Base-by-base conservation (phyloP, 1,139 yeast species). In the Taphrina betulina region DNA sequence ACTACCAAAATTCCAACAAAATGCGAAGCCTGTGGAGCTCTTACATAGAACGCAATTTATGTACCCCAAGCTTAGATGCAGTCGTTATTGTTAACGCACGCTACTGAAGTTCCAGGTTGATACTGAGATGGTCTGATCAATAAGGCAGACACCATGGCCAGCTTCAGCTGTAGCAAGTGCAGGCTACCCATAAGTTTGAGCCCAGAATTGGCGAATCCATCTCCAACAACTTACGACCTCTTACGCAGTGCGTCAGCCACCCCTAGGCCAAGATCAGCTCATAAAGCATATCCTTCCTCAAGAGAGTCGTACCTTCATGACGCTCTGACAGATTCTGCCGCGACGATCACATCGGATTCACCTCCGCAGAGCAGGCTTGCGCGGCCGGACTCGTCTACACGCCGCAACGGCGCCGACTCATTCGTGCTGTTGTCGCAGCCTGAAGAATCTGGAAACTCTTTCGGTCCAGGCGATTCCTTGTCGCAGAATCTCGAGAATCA, bases 401-500 rank as follows among this genome's bases (percentile, higher is more conserved):
- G 31, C 8, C 14, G 16, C 10, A 10, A 34, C 16, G 28, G 24
- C 1, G 20, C 34, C 12, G 8, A 35, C 12, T n/a, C n/a, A n/a
- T n/a, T 20, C 5, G 23, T 19, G 41, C 28, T 37, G n/a, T 10
- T 10, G 12, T n/a, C 72, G 5, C 57, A 66, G 34, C 64, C 65
- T 64, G 48, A 58, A 19, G 48, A 58, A 20, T 52, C 63, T 3
- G 59, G 55, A 24, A 24, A 38, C 5, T 43, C 40, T 33, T 57
- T 56, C 16, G 59, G 55, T 12, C 40, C 36, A 10, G 51, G 36
- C 26, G 31, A 26, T 12, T 34, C 74, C 2, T 64, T 76, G 7
- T 75, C 79, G 0, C 70, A 72, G 12, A 71, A 76, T 37, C 66
- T 78, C 16, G 71, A 70, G 40, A 69, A 78, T 14, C 68, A 87